Evolutionary conservation across 371 early-diverging fungal species (phyloP).

Genomic region (Mucor piriformis): DNA sequence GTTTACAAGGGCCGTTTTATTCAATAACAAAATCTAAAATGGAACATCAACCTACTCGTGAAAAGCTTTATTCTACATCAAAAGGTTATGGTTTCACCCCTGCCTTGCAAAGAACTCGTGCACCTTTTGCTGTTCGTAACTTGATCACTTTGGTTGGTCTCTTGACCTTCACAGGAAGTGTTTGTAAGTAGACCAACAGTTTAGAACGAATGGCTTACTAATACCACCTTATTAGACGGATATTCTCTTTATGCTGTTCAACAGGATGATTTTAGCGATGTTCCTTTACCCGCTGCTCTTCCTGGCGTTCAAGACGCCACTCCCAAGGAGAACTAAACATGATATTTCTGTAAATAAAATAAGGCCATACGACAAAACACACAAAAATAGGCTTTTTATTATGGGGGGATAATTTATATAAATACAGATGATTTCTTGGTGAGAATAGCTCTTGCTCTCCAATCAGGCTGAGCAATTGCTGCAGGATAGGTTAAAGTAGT

Average conservation of each 20-base stretch:
- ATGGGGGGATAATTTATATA: not conserved
- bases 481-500: slow-evolving; percentile 14
- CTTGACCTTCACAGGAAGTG: slow-evolving; percentile 53
- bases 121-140: slow-evolving; percentile 53
- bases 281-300: slow-evolving; percentile 45
- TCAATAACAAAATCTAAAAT: slow-evolving; percentile 1
- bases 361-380: not conserved
- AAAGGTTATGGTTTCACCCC: slow-evolving; percentile 56
- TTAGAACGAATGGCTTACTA: not conserved
- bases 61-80: slow-evolving; percentile 50
- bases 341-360: slow-evolving; percentile 14
- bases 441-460: slow-evolving; percentile 16
- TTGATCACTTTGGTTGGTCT: slow-evolving; percentile 48
- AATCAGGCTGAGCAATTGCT: slow-evolving; percentile 27
- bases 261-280: slow-evolving; percentile 66
- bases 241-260: slow-evolving; percentile 62
- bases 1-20: slow-evolving; percentile 9
- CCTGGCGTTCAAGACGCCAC: slow-evolving; percentile 42
- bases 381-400: not conserved
- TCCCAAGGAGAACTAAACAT: slow-evolving; percentile 21
- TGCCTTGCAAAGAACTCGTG: slow-evolving; percentile 59
- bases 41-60: slow-evolving; percentile 36
- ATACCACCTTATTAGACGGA: slow-evolving; percentile 31
- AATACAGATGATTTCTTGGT: not conserved
- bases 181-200: slow-evolving; percentile 45